Evolutionary conservation across 2,329 filamentous ascomycete genomes (phyloP).

Genomic region (Cladosporium halotolerans): DNA sequence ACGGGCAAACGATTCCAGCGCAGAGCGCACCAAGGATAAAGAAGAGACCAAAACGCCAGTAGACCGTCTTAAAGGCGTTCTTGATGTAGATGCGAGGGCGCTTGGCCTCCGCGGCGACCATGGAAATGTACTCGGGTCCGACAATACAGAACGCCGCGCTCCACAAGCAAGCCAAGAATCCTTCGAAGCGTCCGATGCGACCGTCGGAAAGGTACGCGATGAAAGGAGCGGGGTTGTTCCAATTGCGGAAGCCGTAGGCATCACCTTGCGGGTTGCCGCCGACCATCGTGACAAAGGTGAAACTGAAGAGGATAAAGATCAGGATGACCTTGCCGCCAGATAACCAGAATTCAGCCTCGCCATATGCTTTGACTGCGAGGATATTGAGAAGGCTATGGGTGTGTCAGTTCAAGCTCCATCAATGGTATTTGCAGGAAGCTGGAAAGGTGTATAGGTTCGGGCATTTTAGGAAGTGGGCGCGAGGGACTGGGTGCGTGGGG

Average conservation of each 20-base stretch:
- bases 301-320: slow-evolving; percentile 40
- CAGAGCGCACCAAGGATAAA: slow-evolving; percentile 42
- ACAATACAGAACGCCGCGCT: slow-evolving; percentile 28
- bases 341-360: slow-evolving; percentile 46
- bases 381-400: slow-evolving; percentile 35
- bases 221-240: slow-evolving; percentile 33
- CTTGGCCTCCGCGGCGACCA: slow-evolving; percentile 43
- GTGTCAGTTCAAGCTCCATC: not conserved
- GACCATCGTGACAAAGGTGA: slow-evolving; percentile 32
- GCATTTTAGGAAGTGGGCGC: not conserved
- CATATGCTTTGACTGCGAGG: slow-evolving; percentile 41
- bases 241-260: slow-evolving; percentile 40
- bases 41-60: slow-evolving; percentile 41
- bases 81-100: slow-evolving; percentile 41
- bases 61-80: slow-evolving; percentile 44
- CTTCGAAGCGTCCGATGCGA: slow-evolving; percentile 28
- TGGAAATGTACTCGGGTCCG: slow-evolving; percentile 44
- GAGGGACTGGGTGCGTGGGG: not conserved
- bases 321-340: slow-evolving; percentile 44
- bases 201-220: slow-evolving; percentile 25
- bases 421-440: not conserved
- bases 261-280: slow-evolving; percentile 31
- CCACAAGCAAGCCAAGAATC: slow-evolving; percentile 31
- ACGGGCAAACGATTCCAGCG: slow-evolving; percentile 37
- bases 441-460: too few relatives aligned